phyloP scores from a whole-genome alignment of 495 filamentous ascomycete species.

The Filosporella fistucella region DNA sequence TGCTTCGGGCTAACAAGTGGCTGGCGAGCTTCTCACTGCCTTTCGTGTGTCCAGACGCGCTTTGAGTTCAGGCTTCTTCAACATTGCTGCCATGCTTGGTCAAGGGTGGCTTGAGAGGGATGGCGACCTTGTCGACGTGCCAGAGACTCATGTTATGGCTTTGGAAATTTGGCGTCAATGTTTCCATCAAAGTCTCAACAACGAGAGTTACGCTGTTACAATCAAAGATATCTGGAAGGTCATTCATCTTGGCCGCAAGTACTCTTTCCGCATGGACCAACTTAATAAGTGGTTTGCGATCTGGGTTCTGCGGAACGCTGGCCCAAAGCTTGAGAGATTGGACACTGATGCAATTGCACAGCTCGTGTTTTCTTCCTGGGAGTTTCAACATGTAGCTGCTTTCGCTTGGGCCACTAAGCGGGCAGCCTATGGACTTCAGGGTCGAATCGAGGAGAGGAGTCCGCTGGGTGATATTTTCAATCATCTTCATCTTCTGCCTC shows the following conservation, averaged over 20 bases:
- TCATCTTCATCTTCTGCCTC: no score
- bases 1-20: not conserved
- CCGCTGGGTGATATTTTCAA: no score
- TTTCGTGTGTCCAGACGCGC: not conserved
- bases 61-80: not conserved
- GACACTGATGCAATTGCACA: not conserved
- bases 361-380: not conserved
- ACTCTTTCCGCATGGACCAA: not conserved
- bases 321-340: not conserved
- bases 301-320: not conserved
- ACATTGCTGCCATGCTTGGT: not conserved
- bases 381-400: not conserved
- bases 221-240: not conserved
- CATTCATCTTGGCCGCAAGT: not conserved
- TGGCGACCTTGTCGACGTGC: not conserved
- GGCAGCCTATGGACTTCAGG: not conserved
- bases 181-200: not conserved
- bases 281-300: not conserved
- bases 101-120: not conserved
- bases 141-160: not conserved
- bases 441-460: not conserved
- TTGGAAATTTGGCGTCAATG: not conserved
- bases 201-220: not conserved
- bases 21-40: not conserved
- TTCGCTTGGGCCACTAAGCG: not conserved